Evolutionary conservation across 2,329 filamentous ascomycete genomes (phyloP).

Genomic region (Bimuria novae-zelandiae): DNA sequence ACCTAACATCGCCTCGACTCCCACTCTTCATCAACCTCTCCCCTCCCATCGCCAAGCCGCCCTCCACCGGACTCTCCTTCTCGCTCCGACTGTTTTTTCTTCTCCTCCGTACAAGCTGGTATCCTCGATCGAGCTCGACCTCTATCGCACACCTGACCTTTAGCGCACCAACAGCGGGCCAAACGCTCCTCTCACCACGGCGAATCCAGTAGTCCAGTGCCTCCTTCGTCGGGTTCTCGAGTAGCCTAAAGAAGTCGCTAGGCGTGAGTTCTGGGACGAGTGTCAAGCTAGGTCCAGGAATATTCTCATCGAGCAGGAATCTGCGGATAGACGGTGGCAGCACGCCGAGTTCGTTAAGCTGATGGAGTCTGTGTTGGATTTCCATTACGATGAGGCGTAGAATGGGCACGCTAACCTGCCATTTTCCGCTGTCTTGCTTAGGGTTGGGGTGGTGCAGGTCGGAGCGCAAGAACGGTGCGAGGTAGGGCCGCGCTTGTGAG

Average conservation of each 20-base stretch:
- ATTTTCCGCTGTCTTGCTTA: conserved; percentile 59
- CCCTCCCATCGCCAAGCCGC: conserved; percentile 13
- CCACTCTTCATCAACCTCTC: conserved; percentile 22
- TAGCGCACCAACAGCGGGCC: conserved; percentile 84
- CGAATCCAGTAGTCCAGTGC: conserved; percentile 84
- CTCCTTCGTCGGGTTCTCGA: conserved; percentile 80
- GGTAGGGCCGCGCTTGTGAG: conserved; percentile 86
- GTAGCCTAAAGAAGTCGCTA: conserved; percentile 73
- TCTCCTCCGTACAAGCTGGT: conserved; percentile 72
- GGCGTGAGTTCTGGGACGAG: conserved; percentile 79
- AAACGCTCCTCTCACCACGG: conserved; percentile 83
- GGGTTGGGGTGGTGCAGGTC: conserved; percentile 76
- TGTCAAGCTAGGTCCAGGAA: conserved; percentile 77
- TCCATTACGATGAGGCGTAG: conserved; percentile 75
- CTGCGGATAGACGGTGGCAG: conserved; percentile 72
- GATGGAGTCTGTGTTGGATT: conserved; percentile 77
- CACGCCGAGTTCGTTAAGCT: conserved; percentile 77
- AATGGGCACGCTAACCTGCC: conserved; percentile 60
- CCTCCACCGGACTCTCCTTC: conserved; percentile 15
- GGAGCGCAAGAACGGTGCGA: conserved; percentile 81
- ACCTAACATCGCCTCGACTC: conserved; percentile 24
- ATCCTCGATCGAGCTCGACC: conserved; percentile 83
- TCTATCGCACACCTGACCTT: conserved; percentile 84
- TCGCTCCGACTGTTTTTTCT: conserved; percentile 43
- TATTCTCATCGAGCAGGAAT: conserved; percentile 80